Percentiles rank a stretch among this genome's conserved stretches.
Conservation (phyloP, 768 basidiomycete genomes). For the Kwoniella botswanensis region DNA sequence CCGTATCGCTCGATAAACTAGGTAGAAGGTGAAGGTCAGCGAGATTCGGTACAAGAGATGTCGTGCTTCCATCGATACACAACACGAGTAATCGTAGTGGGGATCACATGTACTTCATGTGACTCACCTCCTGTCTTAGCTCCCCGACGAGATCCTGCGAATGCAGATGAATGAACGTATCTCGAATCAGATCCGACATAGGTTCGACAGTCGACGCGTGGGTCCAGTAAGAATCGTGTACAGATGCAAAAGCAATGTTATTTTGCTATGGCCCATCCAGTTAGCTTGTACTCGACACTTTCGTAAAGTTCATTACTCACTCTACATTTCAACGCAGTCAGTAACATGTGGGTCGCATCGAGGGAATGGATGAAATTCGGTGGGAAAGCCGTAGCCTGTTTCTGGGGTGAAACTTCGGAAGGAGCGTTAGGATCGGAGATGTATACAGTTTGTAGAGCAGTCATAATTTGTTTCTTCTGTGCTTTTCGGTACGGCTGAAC, state of each 20-base stretch:
- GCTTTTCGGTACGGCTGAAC: conserved; percentile 93
- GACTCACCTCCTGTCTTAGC: conserved; percentile 73
- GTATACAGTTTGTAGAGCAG: conserved; percentile 81
- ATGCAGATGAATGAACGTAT: conserved; percentile 91
- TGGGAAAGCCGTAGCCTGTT: conserved; percentile 96
- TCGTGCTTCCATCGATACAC: too few species aligned
- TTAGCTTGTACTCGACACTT: too few species aligned
- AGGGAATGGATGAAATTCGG: conserved; percentile 98
- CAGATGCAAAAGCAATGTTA: conserved; percentile 84
- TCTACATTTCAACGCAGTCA: conserved; percentile 87
- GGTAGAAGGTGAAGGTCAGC: not conserved
- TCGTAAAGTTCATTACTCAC: conserved; percentile 52
- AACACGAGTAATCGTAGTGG: too few species aligned
- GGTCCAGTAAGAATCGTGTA: conserved; percentile 99
- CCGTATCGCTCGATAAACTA: conserved; percentile 80
- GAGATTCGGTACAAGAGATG: too few species aligned
- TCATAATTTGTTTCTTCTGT: conserved; percentile 79
- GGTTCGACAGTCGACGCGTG: conserved; percentile 83
- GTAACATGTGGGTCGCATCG: conserved; percentile 98
- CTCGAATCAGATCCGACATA: conserved; percentile 87
- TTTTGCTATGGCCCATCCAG: conserved; percentile 63
- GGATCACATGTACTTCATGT: not conserved
- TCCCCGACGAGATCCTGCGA: conserved; percentile 78
- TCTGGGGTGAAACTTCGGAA: conserved; percentile 78
- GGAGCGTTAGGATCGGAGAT: conserved; percentile 83